A percentile compares a stretch with the other conserved stretches of the same genome.
phyloP scores from a whole-genome alignment of 495 filamentous ascomycete species.

The Xylona heveae region DNA sequence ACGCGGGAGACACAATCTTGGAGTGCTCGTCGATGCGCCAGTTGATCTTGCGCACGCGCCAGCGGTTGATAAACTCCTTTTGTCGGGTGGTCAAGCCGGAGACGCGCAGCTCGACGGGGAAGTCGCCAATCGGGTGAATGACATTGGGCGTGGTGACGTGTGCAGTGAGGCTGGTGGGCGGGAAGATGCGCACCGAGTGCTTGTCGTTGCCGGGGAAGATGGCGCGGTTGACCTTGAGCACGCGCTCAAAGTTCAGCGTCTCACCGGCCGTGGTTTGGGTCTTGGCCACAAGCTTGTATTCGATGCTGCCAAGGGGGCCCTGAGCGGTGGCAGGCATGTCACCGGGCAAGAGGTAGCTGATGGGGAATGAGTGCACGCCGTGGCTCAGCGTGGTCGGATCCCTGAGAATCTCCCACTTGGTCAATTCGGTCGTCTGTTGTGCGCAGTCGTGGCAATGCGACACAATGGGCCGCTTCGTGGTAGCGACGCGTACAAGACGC shows the following conservation, averaged over 20 bases:
- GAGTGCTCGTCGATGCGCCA: conserved; percentile 85
- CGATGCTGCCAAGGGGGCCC: conserved; percentile 45
- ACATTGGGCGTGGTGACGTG: conserved; percentile 58
- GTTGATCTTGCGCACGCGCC: conserved; percentile 73
- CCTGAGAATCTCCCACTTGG: conserved; percentile 56
- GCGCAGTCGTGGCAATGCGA: conserved; percentile 58
- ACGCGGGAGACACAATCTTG: conserved; percentile 62
- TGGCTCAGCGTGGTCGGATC: conserved; percentile 38
- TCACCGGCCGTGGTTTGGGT: conserved; percentile 38
- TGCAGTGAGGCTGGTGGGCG: conserved; percentile 79
- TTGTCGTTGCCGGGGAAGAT: conserved; percentile 54
- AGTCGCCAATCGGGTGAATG: conserved; percentile 72
- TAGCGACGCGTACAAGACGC: conserved; percentile 39
- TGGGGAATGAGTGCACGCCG: conserved; percentile 67
- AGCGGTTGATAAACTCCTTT: conserved; percentile 42
- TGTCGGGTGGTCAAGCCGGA: conserved; percentile 47
- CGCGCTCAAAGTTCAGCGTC: conserved; percentile 38
- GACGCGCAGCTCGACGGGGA: conserved; percentile 56
- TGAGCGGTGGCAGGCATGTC: conserved; percentile 67
- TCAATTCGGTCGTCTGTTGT: conserved; percentile 44
- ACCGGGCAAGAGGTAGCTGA: conserved; percentile 73
- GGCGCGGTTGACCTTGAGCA: conserved; percentile 52
- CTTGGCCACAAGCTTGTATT: conserved; percentile 63
- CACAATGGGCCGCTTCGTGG: conserved; percentile 59
- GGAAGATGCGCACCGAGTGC: conserved; percentile 74